phyloP scores from a whole-genome alignment of 306 rosid genomes.

The Cucurbita maxima region DNA sequence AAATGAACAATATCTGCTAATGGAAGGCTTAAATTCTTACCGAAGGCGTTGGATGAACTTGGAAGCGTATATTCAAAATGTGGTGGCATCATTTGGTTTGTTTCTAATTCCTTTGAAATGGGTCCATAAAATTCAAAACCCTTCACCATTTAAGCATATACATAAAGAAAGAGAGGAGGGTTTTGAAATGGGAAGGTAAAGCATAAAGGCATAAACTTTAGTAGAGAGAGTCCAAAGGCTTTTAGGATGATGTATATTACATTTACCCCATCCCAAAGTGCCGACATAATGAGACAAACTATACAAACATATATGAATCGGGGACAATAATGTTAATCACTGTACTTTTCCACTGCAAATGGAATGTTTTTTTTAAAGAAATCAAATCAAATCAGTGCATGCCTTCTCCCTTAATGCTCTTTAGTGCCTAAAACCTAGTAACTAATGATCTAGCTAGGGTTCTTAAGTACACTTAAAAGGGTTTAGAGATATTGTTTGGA shows the following conservation, averaged over 20 bases:
- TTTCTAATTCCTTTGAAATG: no score
- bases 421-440: background rate
- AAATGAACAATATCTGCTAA: no score
- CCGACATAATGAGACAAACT: conserved; percentile 28
- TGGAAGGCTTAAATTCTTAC: no score
- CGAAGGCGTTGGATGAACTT: background rate
- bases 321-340: background rate
- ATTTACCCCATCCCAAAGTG: conserved; percentile 1
- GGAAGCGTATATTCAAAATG: background rate
- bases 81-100: background rate
- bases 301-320: background rate
- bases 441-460: background rate
- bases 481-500: no score
- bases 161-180: background rate
- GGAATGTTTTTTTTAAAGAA: background rate
- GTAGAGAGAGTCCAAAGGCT: background rate
- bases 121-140: background rate
- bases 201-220: background rate
- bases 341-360: background rate
- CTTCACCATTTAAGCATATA: background rate
- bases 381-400: background rate
- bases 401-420: background rate
- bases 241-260: no score
- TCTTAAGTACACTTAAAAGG: background rate
- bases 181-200: background rate